A percentile compares a stretch with the other conserved stretches of the same genome.
Evolutionary conservation across 2,329 filamentous ascomycete species (phyloP).

Genomic region (Phaeosphaeria sp.): DNA sequence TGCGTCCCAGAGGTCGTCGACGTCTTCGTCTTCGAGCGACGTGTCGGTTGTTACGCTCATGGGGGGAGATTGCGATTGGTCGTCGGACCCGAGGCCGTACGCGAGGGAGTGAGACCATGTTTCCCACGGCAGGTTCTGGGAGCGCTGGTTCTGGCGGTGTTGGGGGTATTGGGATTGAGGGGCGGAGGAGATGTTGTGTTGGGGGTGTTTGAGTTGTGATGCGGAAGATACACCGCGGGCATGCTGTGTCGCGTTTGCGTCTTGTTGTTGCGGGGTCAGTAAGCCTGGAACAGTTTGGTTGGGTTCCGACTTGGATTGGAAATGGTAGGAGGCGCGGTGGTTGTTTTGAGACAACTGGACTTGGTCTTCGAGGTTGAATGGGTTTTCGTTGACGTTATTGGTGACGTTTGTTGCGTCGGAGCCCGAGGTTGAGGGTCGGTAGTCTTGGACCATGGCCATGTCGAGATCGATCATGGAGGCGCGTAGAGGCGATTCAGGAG

Average conservation of each 20-base stretch:
- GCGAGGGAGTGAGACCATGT: conserved; percentile 42
- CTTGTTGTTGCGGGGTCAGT: conserved; percentile 44
- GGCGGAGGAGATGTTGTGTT: conserved; percentile 24
- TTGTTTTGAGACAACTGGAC: conserved; percentile 47
- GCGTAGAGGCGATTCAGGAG: conserved; percentile 43
- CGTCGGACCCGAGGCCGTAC: conserved; percentile 38
- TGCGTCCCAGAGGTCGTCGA: conserved; percentile 44
- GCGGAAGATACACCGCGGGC: conserved; percentile 44
- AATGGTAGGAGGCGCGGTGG: conserved; percentile 48
- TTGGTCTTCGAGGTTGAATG: conserved; percentile 58
- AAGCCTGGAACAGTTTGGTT: conserved; percentile 46
- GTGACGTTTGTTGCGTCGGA: conserved; percentile 45
- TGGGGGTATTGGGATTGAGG: conserved; percentile 11
- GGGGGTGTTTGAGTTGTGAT: conserved; percentile 39
- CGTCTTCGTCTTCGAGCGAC: conserved; percentile 42
- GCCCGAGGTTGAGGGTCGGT: conserved; percentile 53
- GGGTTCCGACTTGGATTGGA: conserved; percentile 50
- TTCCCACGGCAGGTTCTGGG: conserved; percentile 40
- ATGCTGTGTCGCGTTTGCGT: conserved; percentile 42
- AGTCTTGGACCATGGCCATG: conserved; percentile 49
- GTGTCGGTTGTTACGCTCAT: conserved; percentile 40
- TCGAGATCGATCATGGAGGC: conserved; percentile 55
- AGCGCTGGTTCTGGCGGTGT: conserved; percentile 33
- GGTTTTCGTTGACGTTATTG: conserved; percentile 52
- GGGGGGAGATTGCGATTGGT: conserved; percentile 26